Conservation (phyloP, 2,329 filamentous ascomycete species). For the Ophiobolus disseminans region DNA sequence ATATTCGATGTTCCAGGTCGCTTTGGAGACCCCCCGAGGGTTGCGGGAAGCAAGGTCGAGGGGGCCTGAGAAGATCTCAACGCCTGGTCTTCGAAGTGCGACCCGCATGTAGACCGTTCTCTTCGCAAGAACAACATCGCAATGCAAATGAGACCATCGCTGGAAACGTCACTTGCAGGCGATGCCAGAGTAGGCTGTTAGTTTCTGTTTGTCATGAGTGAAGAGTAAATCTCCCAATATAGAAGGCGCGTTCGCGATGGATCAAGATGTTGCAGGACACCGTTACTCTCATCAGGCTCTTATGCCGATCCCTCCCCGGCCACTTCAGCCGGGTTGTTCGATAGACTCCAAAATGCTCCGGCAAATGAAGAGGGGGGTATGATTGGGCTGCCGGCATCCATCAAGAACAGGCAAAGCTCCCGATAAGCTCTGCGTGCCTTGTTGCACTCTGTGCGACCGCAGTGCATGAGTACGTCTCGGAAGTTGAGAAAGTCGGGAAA, state of each 20-base stretch:
- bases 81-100: constrained; percentile 25
- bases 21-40: constrained; percentile 43
- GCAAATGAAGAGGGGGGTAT: constrained; percentile 17
- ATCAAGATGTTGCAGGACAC: constrained; percentile 27
- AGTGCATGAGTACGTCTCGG: too few relatives aligned
- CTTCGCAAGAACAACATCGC: too few relatives aligned
- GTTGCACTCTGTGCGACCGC: too few relatives aligned
- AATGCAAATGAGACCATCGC: background rate
- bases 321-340: constrained; percentile 33
- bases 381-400: constrained; percentile 15
- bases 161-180: background rate
- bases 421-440: too few relatives aligned
- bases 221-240: too few relatives aligned
- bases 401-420: too few relatives aligned
- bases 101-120: background rate
- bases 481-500: too few relatives aligned
- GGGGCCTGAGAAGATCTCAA: constrained; percentile 43
- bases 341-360: constrained; percentile 24
- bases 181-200: too few relatives aligned
- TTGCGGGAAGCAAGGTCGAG: constrained; percentile 50
- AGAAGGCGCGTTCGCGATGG: constrained; percentile 24
- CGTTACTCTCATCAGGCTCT: constrained; percentile 13
- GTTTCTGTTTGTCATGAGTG: too few relatives aligned
- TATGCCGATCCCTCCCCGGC: constrained; percentile 34
- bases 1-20: constrained; percentile 27